phyloP scores from a whole-genome alignment of 305 asterid species.

The Striga hermonthica region DNA sequence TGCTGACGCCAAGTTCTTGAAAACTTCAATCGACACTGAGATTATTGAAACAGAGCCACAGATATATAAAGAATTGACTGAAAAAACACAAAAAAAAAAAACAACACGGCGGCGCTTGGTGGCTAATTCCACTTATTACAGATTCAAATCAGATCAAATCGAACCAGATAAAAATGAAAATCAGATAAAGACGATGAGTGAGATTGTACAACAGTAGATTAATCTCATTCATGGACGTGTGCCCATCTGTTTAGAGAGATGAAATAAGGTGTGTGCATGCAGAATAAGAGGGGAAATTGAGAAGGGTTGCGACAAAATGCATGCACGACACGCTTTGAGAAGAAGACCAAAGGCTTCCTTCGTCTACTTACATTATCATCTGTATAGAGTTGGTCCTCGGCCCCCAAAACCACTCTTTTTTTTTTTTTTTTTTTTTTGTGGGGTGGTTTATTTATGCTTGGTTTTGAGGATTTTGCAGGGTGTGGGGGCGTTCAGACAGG shows the following conservation, averaged over 20 bases:
- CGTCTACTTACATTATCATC: no score
- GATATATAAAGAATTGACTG: conserved; percentile 10
- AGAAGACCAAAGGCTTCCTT: conserved; percentile 34
- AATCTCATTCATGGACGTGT: conserved; percentile 25
- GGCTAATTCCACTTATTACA: conserved; percentile 34
- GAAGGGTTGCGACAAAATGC: conserved; percentile 53
- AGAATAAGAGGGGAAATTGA: conserved; percentile 47
- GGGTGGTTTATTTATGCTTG: no score
- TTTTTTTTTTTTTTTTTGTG: conserved; percentile 1
- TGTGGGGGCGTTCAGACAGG: conserved; percentile 39
- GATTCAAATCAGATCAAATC: conserved; percentile 27
- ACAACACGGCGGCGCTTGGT: conserved; percentile 38
- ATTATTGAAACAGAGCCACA: background rate
- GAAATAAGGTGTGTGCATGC: conserved; percentile 39
- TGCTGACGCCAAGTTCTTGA: conserved; percentile 19
- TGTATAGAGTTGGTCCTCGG: background rate
- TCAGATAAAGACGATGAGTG: conserved; percentile 28
- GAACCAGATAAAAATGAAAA: conserved; percentile 17
- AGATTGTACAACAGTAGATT: background rate
- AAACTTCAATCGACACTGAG: conserved; percentile 38
- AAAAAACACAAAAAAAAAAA: conserved; percentile 19
- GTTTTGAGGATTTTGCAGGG: conserved; percentile 21
- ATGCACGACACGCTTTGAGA: conserved; percentile 71
- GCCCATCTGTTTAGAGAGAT: conserved; percentile 32
- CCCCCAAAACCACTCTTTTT: background rate